Percentiles rank a stretch among this genome's conserved stretches.
Conservation (phyloP, 1,284 basidiomycete genomes). For the Volvariella surrecta region DNA sequence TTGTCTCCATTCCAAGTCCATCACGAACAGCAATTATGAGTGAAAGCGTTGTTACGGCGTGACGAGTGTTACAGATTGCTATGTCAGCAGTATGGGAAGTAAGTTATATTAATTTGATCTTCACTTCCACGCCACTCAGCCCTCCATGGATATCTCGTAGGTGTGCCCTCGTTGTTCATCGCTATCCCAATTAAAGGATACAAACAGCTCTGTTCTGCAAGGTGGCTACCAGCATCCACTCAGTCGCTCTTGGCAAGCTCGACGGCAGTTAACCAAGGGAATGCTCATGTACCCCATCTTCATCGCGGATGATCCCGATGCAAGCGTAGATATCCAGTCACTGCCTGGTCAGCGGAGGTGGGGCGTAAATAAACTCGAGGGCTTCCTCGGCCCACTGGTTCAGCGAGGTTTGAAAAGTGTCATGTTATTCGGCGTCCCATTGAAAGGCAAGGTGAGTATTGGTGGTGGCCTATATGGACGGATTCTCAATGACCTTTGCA, state of each 20-base stretch:
- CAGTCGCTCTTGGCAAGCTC: slow-evolving; percentile 77
- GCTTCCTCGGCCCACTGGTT: slow-evolving; percentile 82
- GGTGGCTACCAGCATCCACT: slow-evolving; percentile 91
- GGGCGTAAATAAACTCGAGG: slow-evolving; percentile 91
- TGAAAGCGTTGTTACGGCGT: no score
- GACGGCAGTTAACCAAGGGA: slow-evolving; percentile 69
- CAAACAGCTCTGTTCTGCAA: slow-evolving; percentile 68
- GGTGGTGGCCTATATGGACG: slow-evolving; percentile 3
- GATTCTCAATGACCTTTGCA: slow-evolving; percentile 23
- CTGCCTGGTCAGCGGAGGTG: slow-evolving; percentile 88
- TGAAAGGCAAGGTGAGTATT: slow-evolving; percentile 68
- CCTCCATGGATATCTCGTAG: slow-evolving; percentile 34
- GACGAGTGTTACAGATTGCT: no score
- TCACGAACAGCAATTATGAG: no score
- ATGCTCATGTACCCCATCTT: slow-evolving; percentile 99
- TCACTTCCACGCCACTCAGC: background rate
- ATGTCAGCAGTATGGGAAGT: no score
- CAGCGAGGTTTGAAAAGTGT: slow-evolving; percentile 87
- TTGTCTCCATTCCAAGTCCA: no score
- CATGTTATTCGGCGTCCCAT: slow-evolving; percentile 94
- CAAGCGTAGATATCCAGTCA: slow-evolving; percentile 65
- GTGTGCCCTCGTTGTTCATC: slow-evolving; percentile 9
- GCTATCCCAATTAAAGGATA: background rate
- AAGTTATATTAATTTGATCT: no score
- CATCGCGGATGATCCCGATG: slow-evolving; percentile 87